A percentile compares a stretch with the other conserved stretches of the same genome.
Conservation (phyloP, 495 filamentous ascomycete genomes). For the Hyaloscypha hepaticicola region DNA sequence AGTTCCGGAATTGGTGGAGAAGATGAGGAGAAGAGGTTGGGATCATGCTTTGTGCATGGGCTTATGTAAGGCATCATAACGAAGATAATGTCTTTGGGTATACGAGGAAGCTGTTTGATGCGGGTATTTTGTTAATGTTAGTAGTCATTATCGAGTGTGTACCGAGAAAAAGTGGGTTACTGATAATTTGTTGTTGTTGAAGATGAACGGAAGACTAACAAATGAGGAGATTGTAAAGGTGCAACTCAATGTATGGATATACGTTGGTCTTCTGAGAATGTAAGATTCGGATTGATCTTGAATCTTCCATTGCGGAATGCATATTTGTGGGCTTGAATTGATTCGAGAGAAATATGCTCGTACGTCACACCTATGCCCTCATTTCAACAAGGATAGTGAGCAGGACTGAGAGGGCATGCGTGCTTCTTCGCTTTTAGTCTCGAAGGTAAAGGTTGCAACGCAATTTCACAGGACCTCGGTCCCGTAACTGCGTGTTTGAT, state of each 20-base stretch:
- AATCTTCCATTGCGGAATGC: too few species aligned
- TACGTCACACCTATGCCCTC: too few species aligned
- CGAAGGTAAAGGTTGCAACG: too few species aligned
- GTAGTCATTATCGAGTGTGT: slow-evolving; percentile 77
- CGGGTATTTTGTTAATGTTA: slow-evolving; percentile 62
- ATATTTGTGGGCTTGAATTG: too few species aligned
- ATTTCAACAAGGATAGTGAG: too few species aligned
- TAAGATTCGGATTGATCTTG: too few species aligned
- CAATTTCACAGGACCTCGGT: too few species aligned
- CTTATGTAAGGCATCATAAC: slow-evolving; percentile 63
- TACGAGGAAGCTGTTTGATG: slow-evolving; percentile 60
- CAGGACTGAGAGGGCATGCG: too few species aligned
- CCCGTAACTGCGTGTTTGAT: too few species aligned
- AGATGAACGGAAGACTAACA: neutral
- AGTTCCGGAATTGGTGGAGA: slow-evolving; percentile 53
- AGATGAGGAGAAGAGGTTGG: slow-evolving; percentile 54
- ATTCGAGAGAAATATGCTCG: too few species aligned
- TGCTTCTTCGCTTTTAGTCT: too few species aligned
- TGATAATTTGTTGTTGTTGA: slow-evolving; percentile 14
- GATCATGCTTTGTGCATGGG: slow-evolving; percentile 68
- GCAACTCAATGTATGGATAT: slow-evolving; percentile 13
- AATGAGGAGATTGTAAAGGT: slow-evolving; percentile 16
- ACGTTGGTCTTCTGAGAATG: slow-evolving; percentile 14
- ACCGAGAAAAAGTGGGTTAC: slow-evolving; percentile 21
- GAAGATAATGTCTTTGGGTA: slow-evolving; percentile 55